These are phyloP conservation scores for Spathaspora passalidarum DNA, from an alignment of 805 yeast species.

Conservation along the genomic window DNA sequence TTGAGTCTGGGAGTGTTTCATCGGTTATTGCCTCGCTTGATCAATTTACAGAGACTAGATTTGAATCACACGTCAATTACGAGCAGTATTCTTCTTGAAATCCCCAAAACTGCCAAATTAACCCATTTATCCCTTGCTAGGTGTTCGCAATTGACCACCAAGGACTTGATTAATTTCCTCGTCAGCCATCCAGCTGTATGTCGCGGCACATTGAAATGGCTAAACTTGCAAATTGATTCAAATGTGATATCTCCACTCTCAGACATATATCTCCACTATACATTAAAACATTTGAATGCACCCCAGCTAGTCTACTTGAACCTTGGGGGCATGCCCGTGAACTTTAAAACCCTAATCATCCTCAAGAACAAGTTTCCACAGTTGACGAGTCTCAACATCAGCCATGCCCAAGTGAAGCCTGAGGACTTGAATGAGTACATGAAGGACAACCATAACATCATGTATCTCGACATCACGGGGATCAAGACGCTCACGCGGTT, in stretches of 20 bases:
- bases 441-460: slow-evolving; percentile 30
- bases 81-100: slow-evolving; percentile 51
- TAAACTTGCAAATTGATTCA: slow-evolving; percentile 61
- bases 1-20: slow-evolving; percentile 56
- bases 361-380: slow-evolving; percentile 38
- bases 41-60: slow-evolving; percentile 64
- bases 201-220: slow-evolving; percentile 55
- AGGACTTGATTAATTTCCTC: slow-evolving; percentile 67
- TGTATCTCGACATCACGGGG: slow-evolving; percentile 65
- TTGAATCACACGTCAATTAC: slow-evolving; percentile 78
- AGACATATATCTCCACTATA: slow-evolving; percentile 45
- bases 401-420: slow-evolving; percentile 35
- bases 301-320: slow-evolving; percentile 50
- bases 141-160: slow-evolving; percentile 63
- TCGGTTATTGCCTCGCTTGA: slow-evolving; percentile 55
- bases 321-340: slow-evolving; percentile 64
- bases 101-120: slow-evolving; percentile 57
- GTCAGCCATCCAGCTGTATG: slow-evolving; percentile 65
- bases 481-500: slow-evolving; percentile 58
- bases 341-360: slow-evolving; percentile 31
- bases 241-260: slow-evolving; percentile 59
- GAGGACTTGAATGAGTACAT: slow-evolving; percentile 38
- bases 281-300: slow-evolving; percentile 44
- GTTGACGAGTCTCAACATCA: slow-evolving; percentile 42
- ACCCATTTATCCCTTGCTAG: slow-evolving; percentile 69